A percentile compares a stretch with the other conserved stretches of the same genome.
Conservation (phyloP, 2,329 filamentous ascomycete species). For the Laburnicola sp. region DNA sequence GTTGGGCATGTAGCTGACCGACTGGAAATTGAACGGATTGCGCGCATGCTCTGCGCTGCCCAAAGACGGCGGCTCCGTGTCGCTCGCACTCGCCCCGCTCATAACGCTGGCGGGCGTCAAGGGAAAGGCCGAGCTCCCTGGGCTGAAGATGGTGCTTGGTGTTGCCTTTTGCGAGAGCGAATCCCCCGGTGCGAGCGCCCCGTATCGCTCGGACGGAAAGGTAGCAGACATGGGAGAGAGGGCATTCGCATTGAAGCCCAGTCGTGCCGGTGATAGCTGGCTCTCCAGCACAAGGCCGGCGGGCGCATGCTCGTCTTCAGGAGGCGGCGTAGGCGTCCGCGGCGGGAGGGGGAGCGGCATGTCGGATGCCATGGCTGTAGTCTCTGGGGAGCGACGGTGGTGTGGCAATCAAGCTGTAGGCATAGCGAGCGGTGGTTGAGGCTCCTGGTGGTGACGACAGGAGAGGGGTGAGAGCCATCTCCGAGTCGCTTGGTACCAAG, state of each 20-base stretch:
- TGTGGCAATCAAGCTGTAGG: not conserved
- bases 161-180: conserved; percentile 41
- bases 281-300: conserved; percentile 42
- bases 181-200: conserved; percentile 37
- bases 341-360: conserved; percentile 63
- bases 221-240: conserved; percentile 47
- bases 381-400: conserved; percentile 12
- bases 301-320: conserved; percentile 51
- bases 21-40: conserved; percentile 94
- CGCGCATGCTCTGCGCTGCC: conserved; percentile 45
- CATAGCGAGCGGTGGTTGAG: not conserved
- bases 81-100: conserved; percentile 27
- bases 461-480: conserved; percentile 20
- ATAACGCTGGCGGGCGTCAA: conserved; percentile 34
- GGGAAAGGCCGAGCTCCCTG: conserved; percentile 40
- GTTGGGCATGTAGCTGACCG: conserved; percentile 51
- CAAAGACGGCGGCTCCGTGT: conserved; percentile 34
- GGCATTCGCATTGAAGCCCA: conserved; percentile 38
- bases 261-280: conserved; percentile 28
- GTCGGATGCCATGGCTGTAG: conserved; percentile 59
- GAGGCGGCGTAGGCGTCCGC: conserved; percentile 66
- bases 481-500: conserved; percentile 18
- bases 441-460: conserved; percentile 21
- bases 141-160: conserved; percentile 37
- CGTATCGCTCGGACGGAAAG: conserved; percentile 43